phyloP scores from a whole-genome alignment of 345 rosid genomes.

The Moricandia moricandioides region DNA sequence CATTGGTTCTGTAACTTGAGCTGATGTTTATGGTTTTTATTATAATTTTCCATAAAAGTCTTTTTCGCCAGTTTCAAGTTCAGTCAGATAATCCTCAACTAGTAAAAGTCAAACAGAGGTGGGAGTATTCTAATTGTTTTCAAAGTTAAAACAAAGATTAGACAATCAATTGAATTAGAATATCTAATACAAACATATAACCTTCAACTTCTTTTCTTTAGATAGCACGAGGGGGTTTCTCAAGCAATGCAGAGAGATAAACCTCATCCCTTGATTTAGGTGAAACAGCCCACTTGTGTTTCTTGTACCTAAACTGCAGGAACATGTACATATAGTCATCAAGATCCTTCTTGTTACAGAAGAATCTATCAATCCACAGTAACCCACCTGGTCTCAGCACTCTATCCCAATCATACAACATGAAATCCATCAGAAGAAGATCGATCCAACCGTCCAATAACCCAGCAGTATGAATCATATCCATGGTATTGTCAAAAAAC shows the following conservation, averaged over 20 bases:
- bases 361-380: conserved; percentile 83
- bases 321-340: conserved; percentile 94
- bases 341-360: conserved; percentile 63
- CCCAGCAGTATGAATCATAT: conserved; percentile 70
- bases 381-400: conserved; percentile 81
- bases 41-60: conserved; percentile 9
- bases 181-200: not conserved
- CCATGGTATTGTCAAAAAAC: conserved; percentile 86
- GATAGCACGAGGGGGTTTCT: conserved; percentile 84
- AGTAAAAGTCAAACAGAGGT: conserved; percentile 21
- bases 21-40: conserved; percentile 17
- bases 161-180: conserved; percentile 10
- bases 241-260: conserved; percentile 76
- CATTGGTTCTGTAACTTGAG: conserved; percentile 20
- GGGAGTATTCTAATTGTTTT: not conserved
- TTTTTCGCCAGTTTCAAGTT: conserved; percentile 2
- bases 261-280: conserved; percentile 67
- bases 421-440: conserved; percentile 68
- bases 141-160: not conserved
- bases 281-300: conserved; percentile 72
- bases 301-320: conserved; percentile 82
- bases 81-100: not conserved
- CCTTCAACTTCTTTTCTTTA: conserved; percentile 28
- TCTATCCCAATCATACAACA: conserved; percentile 85
- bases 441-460: conserved; percentile 87